Conservation (phyloP, 2,329 filamentous ascomycete species). For the Fusarium sp. region DNA sequence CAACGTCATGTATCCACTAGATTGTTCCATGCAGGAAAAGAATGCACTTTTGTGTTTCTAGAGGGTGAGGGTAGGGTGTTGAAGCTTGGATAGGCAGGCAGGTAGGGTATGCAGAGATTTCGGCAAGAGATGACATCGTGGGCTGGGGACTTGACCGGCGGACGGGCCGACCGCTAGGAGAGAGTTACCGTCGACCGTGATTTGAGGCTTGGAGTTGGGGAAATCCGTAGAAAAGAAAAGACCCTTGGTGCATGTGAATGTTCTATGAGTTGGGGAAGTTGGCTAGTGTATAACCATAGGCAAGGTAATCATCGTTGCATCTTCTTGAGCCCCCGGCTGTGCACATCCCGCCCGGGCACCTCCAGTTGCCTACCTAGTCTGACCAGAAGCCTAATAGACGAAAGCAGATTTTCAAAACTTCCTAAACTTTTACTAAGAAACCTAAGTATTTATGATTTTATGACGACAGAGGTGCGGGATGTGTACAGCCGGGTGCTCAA, state of each 20-base stretch:
- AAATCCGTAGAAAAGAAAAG: background rate
- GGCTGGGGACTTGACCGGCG: background rate
- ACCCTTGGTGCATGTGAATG: background rate
- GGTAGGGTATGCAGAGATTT: background rate
- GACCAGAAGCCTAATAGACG: background rate
- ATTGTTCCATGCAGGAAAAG: constrained; percentile 4
- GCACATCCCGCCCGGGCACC: background rate
- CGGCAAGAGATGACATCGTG: background rate
- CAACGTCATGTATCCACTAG: background rate
- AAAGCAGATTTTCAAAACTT: background rate
- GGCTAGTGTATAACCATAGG: too few species aligned
- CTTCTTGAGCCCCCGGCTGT: background rate
- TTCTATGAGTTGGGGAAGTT: background rate
- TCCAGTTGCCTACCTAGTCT: background rate
- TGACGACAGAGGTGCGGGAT: background rate
- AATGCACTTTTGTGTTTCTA: background rate
- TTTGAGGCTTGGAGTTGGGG: background rate
- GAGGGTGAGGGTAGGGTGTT: background rate
- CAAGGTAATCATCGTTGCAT: background rate
- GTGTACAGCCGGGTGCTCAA: background rate
- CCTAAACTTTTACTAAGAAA: background rate
- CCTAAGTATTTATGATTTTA: background rate
- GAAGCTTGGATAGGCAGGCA: background rate
- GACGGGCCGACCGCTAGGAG: constrained; percentile 14
- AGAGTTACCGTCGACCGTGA: background rate